Evolutionary conservation across 2,329 filamentous ascomycete species (phyloP), one percentile per base, ranked within the genome.

Genomic region (Didymella exigua): DNA sequence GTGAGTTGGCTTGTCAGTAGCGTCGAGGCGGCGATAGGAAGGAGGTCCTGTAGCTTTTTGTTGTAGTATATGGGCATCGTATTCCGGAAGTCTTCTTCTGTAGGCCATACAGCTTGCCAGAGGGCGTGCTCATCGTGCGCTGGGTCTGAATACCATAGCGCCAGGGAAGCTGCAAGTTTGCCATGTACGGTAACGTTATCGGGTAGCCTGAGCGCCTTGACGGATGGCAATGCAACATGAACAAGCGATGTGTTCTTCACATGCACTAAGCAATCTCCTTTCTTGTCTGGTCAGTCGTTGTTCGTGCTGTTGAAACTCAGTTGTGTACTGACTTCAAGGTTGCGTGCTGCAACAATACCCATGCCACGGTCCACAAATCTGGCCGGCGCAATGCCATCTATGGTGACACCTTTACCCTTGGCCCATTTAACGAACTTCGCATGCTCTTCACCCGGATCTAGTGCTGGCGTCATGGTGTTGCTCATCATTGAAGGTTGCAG

Each of bases 331-430:
- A 90, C 89, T 77, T 88, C 78, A 57, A 95, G 81, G 13, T 82
- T 77, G 24, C 83, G 81, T 11, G 84, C 87, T 5, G 91, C 88
- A 45, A 93, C 81, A 52, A 96, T 86, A 41, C 93, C 92, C 48
- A 95, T 83, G 24, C 92, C 92, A 49, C 89, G 82, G 1, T 87
- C 89, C 5, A 87, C 84, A 14, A 96, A 86, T 33, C 79, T 79
- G 34, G 85, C 82, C 5, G 91, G 87, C 2, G 79, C 78, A 42
- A 96, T 85, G 24, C 86, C 87, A 64, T 88, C 81, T 61, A 91
- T 83, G 30, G 81, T 75, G 24, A 96, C 82, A 13, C 89, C 89
- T 53, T 85, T 81, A 1, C 76, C 74, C 37, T 79, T 71, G 1
- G 89, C 88, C 90, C 91, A 96, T 55, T 81, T 67, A 2, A 88